Conservation (phyloP, 257 asterid genomes). For the Nicotiana attenuata region DNA sequence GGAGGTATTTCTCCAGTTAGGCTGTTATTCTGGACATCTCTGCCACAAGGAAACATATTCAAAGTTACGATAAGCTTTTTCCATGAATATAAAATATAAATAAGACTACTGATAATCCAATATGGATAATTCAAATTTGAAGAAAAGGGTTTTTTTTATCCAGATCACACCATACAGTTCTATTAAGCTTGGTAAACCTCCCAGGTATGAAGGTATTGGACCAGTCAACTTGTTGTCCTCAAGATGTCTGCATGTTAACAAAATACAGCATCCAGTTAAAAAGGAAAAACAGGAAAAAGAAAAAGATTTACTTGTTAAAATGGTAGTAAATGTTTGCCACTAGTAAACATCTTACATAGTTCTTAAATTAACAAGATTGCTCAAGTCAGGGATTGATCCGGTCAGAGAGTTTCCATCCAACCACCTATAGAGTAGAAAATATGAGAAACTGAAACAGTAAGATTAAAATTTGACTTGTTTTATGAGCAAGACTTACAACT, state of each 20-base stretch:
- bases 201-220: slow-evolving; percentile 60
- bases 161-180: slow-evolving; percentile 54
- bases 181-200: slow-evolving; percentile 59
- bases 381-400: slow-evolving; percentile 79
- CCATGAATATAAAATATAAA: not conserved
- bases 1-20: slow-evolving; percentile 72
- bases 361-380: slow-evolving; percentile 64
- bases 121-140: slow-evolving; percentile 2
- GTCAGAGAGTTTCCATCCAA: slow-evolving; percentile 60
- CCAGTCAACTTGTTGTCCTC: slow-evolving; percentile 81
- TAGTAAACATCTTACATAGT: slow-evolving; percentile 52
- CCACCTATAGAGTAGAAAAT: slow-evolving; percentile 49
- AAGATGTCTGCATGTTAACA: slow-evolving; percentile 65
- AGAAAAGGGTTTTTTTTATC: slow-evolving; percentile 5
- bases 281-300: not conserved
- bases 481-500: slow-evolving; percentile 55
- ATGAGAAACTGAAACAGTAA: not conserved
- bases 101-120: not conserved
- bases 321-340: not conserved
- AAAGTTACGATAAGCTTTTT: not conserved
- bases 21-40: slow-evolving; percentile 81
- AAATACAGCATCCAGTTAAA: not conserved
- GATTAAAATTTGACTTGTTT: not conserved
- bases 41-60: slow-evolving; percentile 24
- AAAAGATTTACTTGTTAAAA: slow-evolving; percentile 1